These are phyloP conservation scores for Cytospora mali DNA, from an alignment of 2,329 filamentous ascomycete species.

Conservation along the genomic window DNA sequence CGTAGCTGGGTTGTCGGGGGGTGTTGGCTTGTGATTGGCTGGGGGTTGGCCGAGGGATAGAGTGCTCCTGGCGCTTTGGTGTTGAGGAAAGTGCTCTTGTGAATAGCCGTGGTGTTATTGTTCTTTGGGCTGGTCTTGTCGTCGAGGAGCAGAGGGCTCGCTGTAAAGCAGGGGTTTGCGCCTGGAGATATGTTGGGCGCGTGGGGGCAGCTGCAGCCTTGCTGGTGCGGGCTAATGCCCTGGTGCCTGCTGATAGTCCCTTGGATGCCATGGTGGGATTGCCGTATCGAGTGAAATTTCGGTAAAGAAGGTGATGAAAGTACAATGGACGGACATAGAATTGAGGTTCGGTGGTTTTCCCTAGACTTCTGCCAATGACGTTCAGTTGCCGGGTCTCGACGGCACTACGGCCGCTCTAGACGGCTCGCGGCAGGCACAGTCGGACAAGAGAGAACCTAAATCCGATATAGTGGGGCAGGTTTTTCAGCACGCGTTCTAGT, in stretches of 20 bases:
- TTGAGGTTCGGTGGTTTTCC: background rate
- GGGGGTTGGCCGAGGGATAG: constrained; percentile 33
- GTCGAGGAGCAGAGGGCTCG: background rate
- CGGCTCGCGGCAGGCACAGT: background rate
- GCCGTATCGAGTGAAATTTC: background rate
- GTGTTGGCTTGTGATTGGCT: constrained; percentile 35
- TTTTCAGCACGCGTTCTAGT: background rate
- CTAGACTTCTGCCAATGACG: background rate
- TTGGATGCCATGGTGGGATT: constrained; percentile 15
- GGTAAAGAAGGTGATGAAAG: background rate
- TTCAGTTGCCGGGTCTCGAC: background rate
- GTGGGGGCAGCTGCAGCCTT: background rate
- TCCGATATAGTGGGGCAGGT: background rate
- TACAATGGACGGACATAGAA: background rate
- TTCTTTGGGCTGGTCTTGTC: background rate
- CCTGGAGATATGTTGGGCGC: background rate
- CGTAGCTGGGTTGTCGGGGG: constrained; percentile 67
- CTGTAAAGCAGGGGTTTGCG: background rate
- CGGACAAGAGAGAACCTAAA: background rate
- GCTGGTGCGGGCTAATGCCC: background rate
- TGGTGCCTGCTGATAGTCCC: constrained; percentile 2
- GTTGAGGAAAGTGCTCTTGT: constrained; percentile 25
- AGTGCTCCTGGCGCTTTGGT: constrained; percentile 29
- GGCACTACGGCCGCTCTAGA: background rate
- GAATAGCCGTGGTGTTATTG: background rate